Conservation (phyloP, 352 stramenopile genomes). For the Phytophthora sansomeana region DNA sequence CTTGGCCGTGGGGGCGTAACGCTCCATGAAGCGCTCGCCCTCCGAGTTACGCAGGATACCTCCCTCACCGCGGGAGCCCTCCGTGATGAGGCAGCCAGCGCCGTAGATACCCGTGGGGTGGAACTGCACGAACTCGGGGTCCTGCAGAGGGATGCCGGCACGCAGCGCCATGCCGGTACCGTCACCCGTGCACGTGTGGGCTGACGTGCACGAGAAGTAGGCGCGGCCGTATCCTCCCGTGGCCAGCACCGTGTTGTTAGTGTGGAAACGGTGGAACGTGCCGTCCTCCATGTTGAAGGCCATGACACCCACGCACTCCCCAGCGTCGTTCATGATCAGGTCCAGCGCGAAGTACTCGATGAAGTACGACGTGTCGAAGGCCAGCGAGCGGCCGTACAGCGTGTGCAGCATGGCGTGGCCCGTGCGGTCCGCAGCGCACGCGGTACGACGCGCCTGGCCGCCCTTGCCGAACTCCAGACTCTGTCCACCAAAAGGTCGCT, state of each 20-base stretch:
- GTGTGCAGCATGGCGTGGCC: constrained; percentile 98
- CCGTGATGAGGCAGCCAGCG: constrained; percentile 97
- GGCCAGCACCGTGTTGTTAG: constrained; percentile 93
- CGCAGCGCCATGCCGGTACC: constrained; percentile 97
- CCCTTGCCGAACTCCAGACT: constrained; percentile 96
- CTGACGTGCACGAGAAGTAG: constrained; percentile 97
- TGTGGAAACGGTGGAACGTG: constrained; percentile 95
- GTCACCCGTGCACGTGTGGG: constrained; percentile 97
- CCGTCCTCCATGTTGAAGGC: constrained; percentile 98
- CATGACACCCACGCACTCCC: constrained; percentile 94
- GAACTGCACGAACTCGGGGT: constrained; percentile 98
- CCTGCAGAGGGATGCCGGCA: constrained; percentile 93
- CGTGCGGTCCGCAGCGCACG: constrained; percentile 95
- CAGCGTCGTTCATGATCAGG: constrained; percentile 94
- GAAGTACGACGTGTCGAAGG: constrained; percentile 98
- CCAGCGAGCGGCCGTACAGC: constrained; percentile 95
- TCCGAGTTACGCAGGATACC: constrained; percentile 96
- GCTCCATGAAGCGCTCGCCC: constrained; percentile 96
- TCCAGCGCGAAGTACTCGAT: constrained; percentile 99
- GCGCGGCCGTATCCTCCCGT: constrained; percentile 96
- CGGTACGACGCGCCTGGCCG: constrained; percentile 95
- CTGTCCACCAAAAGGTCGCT: constrained; percentile 97
- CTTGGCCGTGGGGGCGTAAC: constrained; percentile 96
- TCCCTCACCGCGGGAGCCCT: constrained; percentile 96
- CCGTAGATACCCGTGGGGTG: constrained; percentile 98